Evolutionary conservation across 2,329 filamentous ascomycete genomes (phyloP).

Genomic region (Cylindrodendrum hubeiense): DNA sequence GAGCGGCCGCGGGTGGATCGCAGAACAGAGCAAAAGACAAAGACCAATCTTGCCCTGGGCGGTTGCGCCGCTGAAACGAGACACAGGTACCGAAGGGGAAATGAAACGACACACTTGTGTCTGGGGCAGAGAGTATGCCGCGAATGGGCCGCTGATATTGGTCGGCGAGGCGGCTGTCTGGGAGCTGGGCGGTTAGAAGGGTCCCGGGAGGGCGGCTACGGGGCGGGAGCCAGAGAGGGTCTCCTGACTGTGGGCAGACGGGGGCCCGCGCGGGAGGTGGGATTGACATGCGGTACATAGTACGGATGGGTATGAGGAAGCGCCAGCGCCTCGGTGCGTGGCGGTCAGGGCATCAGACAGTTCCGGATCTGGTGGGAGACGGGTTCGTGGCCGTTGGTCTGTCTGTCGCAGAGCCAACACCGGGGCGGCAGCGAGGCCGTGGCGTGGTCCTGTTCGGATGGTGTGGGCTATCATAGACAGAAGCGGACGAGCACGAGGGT

Average conservation of each 20-base stretch:
- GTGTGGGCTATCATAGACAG: background rate
- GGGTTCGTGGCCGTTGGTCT: no score
- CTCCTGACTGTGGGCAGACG: constrained; percentile 22
- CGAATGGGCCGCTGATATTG: constrained; percentile 63
- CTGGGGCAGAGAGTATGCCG: constrained; percentile 57
- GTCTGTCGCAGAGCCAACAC: no score
- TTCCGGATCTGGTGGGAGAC: background rate
- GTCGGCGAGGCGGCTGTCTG: constrained; percentile 63
- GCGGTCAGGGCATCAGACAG: background rate
- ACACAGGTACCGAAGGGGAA: constrained; percentile 43
- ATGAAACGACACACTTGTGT: constrained; percentile 68
- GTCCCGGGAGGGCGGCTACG: constrained; percentile 39
- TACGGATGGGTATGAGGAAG: constrained; percentile 40
- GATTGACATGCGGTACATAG: constrained; percentile 27
- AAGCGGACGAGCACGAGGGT: constrained; percentile 7
- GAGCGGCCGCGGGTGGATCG: constrained; percentile 40
- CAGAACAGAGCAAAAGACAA: constrained; percentile 33
- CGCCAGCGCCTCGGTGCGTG: constrained; percentile 30
- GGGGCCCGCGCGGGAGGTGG: constrained; percentile 11
- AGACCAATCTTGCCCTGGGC: constrained; percentile 47
- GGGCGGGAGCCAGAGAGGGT: background rate
- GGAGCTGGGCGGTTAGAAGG: constrained; percentile 43
- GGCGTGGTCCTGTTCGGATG: constrained; percentile 6
- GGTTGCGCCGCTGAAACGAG: constrained; percentile 48
- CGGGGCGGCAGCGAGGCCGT: background rate